A percentile compares a stretch with the other conserved stretches of the same genome.
phyloP scores from a whole-genome alignment of 228 moss, liverwort and hornwort genomes.

The Sphagnum fallax region DNA sequence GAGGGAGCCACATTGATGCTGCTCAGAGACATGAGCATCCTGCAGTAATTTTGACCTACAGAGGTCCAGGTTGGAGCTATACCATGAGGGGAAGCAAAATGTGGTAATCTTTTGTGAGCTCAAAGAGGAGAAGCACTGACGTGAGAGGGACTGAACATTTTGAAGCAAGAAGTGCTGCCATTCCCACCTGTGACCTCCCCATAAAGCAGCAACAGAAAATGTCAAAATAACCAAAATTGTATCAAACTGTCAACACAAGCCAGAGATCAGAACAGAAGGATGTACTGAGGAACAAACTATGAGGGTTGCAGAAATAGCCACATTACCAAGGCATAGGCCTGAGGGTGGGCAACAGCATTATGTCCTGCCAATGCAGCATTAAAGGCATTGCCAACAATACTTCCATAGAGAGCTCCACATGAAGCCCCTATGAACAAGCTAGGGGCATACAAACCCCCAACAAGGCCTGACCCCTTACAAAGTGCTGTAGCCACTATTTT shows the following conservation, averaged over 20 bases:
- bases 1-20: too few relatives aligned
- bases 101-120: constrained; percentile 91
- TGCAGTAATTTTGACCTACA: too few relatives aligned
- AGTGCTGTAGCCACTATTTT: constrained; percentile 83
- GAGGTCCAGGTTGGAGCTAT: not conserved
- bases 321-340: constrained; percentile 87
- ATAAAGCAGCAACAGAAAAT: not conserved
- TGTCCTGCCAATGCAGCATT: constrained; percentile 63
- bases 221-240: too few relatives aligned
- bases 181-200: constrained; percentile 61
- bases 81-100: constrained; percentile 96
- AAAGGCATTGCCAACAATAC: constrained; percentile 69
- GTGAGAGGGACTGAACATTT: constrained; percentile 97
- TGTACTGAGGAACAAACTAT: too few relatives aligned
- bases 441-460: constrained; percentile 95
- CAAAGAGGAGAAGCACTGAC: constrained; percentile 86
- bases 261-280: too few relatives aligned
- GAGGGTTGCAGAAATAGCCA: too few relatives aligned
- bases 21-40: too few relatives aligned
- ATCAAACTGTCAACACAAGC: too few relatives aligned
- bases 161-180: constrained; percentile 90
- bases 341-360: constrained; percentile 88
- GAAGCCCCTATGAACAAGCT: constrained; percentile 93
- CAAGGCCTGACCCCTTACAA: constrained; percentile 89
- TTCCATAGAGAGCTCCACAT: constrained; percentile 77